Evolutionary conservation across 495 filamentous ascomycete genomes (phyloP), one percentile per base, ranked within the genome.

Genomic region (Chaetomium fimeti): DNA sequence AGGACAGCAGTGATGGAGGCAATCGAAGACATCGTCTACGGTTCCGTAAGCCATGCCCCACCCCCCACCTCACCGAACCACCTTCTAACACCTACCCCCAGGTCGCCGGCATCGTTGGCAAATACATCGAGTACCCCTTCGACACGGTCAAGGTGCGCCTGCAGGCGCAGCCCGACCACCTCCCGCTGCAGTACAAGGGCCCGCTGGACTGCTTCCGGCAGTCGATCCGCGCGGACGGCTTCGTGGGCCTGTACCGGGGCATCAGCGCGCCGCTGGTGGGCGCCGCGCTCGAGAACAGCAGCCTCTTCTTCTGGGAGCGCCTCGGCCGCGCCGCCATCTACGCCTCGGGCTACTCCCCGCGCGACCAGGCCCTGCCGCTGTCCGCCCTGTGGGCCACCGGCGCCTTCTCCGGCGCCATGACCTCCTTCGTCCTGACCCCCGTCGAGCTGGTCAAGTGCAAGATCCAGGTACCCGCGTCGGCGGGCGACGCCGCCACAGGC

Each of bases 401-500:
- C 48, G 92, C 88, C 22, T 87, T 88, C 28, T 87, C 91, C 16
- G 95, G 95, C n/a, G 91, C 90, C 24, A 87, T 97, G 69, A 97
- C 95, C 2, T 93, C 90, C 3, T 78, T 98, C 40, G 82, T 95
- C 38, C 85, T 99, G 54, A 99, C 95, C 0, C 95, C 95, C 0
- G 91, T 99, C 60, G 95, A 99, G 74, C 84, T 99, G 53, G 88
- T 99, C 71, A 99, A 99, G 77, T 99, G 95, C 83, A 93, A 93
- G 77, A 95, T 99, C 83, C 95, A 99, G 75, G 92, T 96, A 24
- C 78, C 83, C 8, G 79, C 7, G 6, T 42, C 70, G 3, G 60
- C 71, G 52, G 52, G 52, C 13, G 66, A 70, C 8, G 68, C 65
- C 51, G 77, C 72, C 36, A 64, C 55, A 3, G 55, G 58, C 40